Conservation (phyloP, 305 asterid species). For the Fraxinus angustifolia region DNA sequence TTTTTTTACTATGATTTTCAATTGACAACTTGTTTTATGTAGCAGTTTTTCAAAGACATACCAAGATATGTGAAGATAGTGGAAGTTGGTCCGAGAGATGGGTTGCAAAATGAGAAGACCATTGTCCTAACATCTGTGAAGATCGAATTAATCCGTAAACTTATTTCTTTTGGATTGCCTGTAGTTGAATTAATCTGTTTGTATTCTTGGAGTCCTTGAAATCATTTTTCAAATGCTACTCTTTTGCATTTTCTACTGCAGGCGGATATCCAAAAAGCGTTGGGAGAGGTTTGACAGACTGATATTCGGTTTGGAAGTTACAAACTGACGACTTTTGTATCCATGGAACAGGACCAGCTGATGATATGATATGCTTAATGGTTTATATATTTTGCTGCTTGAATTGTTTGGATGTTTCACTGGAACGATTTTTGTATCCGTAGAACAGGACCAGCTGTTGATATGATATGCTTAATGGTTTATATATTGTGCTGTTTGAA, state of each 20-base stretch:
- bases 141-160: conserved; percentile 60
- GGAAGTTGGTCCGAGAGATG: conserved; percentile 97
- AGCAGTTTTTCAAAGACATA: conserved; percentile 61
- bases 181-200: conserved; percentile 52
- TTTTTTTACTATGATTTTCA: conserved; percentile 16
- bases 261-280: conserved; percentile 59
- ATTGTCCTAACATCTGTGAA: conserved; percentile 76
- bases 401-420: not conserved
- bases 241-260: conserved; percentile 31
- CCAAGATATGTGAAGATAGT: conserved; percentile 85
- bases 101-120: conserved; percentile 83
- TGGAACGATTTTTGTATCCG: not conserved
- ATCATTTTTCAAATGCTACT: not conserved
- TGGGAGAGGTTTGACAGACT: conserved; percentile 49
- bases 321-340: not conserved
- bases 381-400: not conserved
- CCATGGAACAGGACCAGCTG: not conserved
- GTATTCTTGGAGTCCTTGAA: not conserved
- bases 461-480: not conserved
- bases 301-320: not conserved
- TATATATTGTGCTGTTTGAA: not conserved
- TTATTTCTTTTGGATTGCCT: conserved; percentile 74
- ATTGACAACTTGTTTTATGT: conserved; percentile 19
- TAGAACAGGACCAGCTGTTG: not conserved
- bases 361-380: not conserved